phyloP scores from a whole-genome alignment of 1,284 basidiomycete genomes.

The Boletus sp. region DNA sequence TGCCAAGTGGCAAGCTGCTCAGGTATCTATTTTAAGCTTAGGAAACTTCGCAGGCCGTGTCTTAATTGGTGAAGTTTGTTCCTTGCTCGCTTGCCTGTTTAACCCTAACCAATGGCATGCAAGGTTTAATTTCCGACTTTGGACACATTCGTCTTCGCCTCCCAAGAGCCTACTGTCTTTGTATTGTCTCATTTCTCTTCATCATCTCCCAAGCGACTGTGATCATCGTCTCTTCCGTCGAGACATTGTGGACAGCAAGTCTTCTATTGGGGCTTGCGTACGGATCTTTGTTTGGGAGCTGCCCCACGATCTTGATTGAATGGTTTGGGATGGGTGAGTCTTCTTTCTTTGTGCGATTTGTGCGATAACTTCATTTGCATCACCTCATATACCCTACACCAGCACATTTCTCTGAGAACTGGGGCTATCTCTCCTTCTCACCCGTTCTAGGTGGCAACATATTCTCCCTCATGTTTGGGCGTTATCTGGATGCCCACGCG shows the following conservation, averaged over 20 bases:
- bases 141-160: conserved; percentile 54
- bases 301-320: conserved; percentile 76
- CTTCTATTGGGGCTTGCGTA: conserved; percentile 70
- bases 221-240: conserved; percentile 54
- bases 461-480: conserved; percentile 82
- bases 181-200: conserved; percentile 62
- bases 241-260: conserved; percentile 73
- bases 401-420: conserved; percentile 81
- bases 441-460: conserved; percentile 81
- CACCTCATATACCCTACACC: neutral
- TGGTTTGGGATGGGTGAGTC: conserved; percentile 79
- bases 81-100: neutral
- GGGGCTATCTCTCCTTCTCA: conserved; percentile 74
- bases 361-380: neutral
- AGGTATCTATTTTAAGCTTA: conserved; percentile 82
- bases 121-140: conserved; percentile 74
- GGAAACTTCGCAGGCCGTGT: conserved; percentile 84
- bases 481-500: conserved; percentile 71
- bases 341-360: neutral
- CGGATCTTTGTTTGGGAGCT: conserved; percentile 74
- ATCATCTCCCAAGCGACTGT: conserved; percentile 67
- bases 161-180: conserved; percentile 70
- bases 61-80: conserved; percentile 53
- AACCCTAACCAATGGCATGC: neutral
- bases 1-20: conserved; percentile 75